Conservation (phyloP, 164 flowering plant species). For the Macadamia integrifolia region DNA sequence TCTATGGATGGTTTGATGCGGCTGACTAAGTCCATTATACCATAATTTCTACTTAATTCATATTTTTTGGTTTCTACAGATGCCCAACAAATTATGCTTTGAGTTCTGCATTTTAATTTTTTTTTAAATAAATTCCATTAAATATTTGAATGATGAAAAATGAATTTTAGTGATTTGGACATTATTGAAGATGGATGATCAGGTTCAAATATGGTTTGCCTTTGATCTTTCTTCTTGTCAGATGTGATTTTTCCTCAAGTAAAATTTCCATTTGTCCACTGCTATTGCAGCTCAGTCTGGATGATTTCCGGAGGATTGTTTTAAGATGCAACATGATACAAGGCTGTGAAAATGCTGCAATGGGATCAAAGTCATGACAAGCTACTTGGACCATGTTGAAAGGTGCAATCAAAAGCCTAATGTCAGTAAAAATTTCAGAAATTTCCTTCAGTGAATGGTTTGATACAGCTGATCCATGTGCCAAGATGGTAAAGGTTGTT, state of each 20-base stretch:
- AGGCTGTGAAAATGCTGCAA: slow-evolving; percentile 17
- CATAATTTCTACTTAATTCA: too few species aligned
- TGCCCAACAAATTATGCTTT: too few species aligned
- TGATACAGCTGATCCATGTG: too few species aligned
- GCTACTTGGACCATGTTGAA: too few species aligned
- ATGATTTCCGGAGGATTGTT: slow-evolving; percentile 59
- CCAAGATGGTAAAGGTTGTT: too few species aligned
- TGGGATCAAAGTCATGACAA: background rate
- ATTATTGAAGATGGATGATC: background rate
- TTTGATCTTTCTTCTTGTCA: background rate
- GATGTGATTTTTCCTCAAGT: background rate
- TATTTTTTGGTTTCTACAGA: too few species aligned
- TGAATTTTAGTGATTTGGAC: background rate
- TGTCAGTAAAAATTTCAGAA: too few species aligned
- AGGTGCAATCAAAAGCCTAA: too few species aligned
- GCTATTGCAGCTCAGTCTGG: slow-evolving; percentile 57
- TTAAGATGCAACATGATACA: slow-evolving; percentile 62
- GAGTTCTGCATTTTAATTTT: too few species aligned
- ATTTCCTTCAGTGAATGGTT: too few species aligned
- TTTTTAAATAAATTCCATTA: too few species aligned
- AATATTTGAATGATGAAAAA: background rate
- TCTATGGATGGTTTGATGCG: background rate
- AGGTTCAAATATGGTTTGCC: background rate
- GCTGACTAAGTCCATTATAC: too few species aligned
- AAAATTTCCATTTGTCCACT: background rate